Base-by-base conservation (phyloP, 805 yeast genomes). In the Candida anglica region DNA sequence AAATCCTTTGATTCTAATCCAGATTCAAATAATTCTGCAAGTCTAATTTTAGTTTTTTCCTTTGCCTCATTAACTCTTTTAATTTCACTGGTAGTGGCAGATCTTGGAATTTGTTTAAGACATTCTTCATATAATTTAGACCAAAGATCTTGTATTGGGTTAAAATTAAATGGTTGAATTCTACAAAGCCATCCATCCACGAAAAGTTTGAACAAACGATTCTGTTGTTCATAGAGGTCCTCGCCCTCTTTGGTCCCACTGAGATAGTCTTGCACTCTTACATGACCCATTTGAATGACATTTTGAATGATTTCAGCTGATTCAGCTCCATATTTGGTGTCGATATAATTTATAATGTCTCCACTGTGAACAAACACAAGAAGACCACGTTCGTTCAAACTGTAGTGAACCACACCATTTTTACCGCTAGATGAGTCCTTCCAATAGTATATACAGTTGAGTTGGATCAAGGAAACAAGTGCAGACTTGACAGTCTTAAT, bases 381-480 rank as follows among this genome's bases (percentile, higher is more conserved):
- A 14, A 79, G 58, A 5, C 94, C 95, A 22, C 67, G 69, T 40
- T 81, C 81, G 48, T 80, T 73, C 39, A 78, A 73, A 19, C 65
- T 65, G 54, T 88, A 87, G 47, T 61, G 72, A 1, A 73, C 65
- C n/a, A 22, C 25, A 6, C 9, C 20, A 7, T 15, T 24, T 14
- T 42, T 37, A 0, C 49, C 50, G 11, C 53, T 42, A 30, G 43
- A 50, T 2, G 37, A 42, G 19, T 77, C 83, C 13, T 60, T 60
- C 77, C 88, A 79, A 48, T 77, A 77, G 16, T 71, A 71, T 7
- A 86, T 79, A 55, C 95, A 83, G 39, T 84, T 76, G 41, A 86
- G 65, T 57, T 91, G 96, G 26, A 89, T 69, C 47, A 91, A 62
- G 6, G 89, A 75, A 4, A 86, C 94, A 27, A 91, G 63, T 0